A percentile compares a stretch with the other conserved stretches of the same genome.
Evolutionary conservation across 148 eudicot genomes (phyloP).

Genomic region (Chenopodium berlandieri): DNA sequence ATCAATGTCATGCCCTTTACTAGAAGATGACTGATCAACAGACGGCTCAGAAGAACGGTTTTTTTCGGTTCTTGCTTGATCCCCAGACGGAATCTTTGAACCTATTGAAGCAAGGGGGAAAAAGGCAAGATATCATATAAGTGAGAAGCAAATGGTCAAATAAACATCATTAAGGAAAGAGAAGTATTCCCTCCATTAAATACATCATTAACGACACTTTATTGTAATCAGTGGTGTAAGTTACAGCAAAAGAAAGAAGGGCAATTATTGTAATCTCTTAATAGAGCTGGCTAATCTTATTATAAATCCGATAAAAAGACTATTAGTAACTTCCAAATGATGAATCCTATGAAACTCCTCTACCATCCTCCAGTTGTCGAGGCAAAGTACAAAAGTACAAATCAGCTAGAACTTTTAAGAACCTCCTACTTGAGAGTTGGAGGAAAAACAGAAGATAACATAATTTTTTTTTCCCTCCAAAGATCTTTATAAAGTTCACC

Average conservation of each 20-base stretch:
- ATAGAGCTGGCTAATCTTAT: background rate
- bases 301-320: too few species aligned
- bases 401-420: background rate
- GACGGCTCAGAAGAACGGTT: slow-evolving; percentile 24
- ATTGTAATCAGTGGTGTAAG: too few species aligned
- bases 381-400: background rate
- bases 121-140: background rate
- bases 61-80: background rate
- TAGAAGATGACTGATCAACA: slow-evolving; percentile 20
- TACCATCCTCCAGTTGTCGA: background rate
- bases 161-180: background rate
- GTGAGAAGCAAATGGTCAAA: background rate
- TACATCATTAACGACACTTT: too few species aligned
- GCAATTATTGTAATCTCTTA: background rate
- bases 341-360: background rate
- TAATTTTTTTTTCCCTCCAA: background rate
- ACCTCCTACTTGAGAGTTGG: background rate
- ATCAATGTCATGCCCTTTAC: slow-evolving; percentile 21
- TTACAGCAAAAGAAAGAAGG: too few species aligned
- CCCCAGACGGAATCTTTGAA: background rate
- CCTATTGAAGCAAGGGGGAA: slow-evolving; percentile 11
- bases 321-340: background rate
- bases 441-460: background rate
- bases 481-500: background rate
- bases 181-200: background rate